Percentiles rank a stretch among this genome's conserved stretches.
phyloP scores from a whole-genome alignment of 352 stramenopile species.

The Phytopythium cucurbitacearum region DNA sequence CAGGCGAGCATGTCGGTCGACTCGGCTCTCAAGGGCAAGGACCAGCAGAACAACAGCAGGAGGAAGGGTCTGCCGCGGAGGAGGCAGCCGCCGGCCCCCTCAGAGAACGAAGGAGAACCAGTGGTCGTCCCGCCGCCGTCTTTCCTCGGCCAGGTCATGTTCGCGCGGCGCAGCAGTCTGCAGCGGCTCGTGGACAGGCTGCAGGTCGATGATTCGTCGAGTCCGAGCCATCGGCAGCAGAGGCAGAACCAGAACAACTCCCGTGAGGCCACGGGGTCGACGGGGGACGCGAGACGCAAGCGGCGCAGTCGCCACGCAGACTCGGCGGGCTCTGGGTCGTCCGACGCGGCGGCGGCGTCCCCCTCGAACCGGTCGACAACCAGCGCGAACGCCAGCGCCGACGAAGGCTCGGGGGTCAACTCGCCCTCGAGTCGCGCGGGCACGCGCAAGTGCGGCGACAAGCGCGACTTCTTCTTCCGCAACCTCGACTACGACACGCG shows the following conservation, averaged over 20 bases:
- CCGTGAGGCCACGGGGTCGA: too few species aligned
- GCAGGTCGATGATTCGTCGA: slow-evolving; percentile 20
- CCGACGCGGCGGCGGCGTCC: too few species aligned
- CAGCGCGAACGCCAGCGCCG: slow-evolving; percentile 4
- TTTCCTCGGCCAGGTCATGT: slow-evolving; percentile 27
- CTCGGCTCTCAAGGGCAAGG: slow-evolving; percentile 9
- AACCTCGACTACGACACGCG: slow-evolving; percentile 67
- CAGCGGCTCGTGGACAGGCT: slow-evolving; percentile 51
- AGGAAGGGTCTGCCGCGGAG: slow-evolving; percentile 20
- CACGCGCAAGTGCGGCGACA: slow-evolving; percentile 62
- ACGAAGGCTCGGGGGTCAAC: not conserved
- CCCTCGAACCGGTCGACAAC: not conserved
- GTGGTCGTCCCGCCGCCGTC: slow-evolving; percentile 24
- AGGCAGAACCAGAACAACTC: too few species aligned
- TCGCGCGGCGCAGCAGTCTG: slow-evolving; percentile 43
- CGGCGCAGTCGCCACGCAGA: too few species aligned
- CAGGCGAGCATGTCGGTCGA: slow-evolving; percentile 2
- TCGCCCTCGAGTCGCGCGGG: slow-evolving; percentile 2
- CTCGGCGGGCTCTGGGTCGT: too few species aligned
- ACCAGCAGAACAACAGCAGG: slow-evolving; percentile 13
- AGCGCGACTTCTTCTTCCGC: slow-evolving; percentile 83
- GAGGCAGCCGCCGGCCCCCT: slow-evolving; percentile 1
- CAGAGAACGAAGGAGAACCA: slow-evolving; percentile 7
- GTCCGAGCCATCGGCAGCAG: too few species aligned
- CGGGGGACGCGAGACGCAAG: too few species aligned